Evolutionary conservation across 805 yeast species (phyloP).

Genomic region (Saccharomycopsis javanensis): DNA sequence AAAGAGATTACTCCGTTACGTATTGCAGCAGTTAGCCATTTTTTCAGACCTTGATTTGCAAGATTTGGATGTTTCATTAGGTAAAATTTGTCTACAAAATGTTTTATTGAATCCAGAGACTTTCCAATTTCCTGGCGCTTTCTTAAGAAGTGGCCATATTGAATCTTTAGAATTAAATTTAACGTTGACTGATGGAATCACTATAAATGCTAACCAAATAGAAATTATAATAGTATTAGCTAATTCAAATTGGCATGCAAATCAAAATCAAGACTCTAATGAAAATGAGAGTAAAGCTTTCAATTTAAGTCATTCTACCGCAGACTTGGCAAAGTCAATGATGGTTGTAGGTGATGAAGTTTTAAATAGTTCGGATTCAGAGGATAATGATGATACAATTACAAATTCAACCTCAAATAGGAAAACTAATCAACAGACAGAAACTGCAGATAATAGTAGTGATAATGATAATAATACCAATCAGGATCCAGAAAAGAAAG

Average conservation of each 20-base stretch:
- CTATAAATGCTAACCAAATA: conserved; percentile 47
- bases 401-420: neutral
- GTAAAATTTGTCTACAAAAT: conserved; percentile 46
- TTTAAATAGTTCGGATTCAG: conserved; percentile 2
- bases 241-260: neutral
- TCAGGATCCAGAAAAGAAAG: neutral
- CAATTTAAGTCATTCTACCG: conserved; percentile 13
- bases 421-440: conserved; percentile 11
- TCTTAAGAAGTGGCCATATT: conserved; percentile 52
- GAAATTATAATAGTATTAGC: conserved; percentile 31
- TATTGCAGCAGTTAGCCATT: conserved; percentile 69
- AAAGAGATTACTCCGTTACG: conserved; percentile 67
- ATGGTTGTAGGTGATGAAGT: conserved; percentile 23
- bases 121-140: conserved; percentile 54
- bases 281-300: conserved; percentile 12
- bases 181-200: conserved; percentile 63
- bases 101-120: conserved; percentile 66
- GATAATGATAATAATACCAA: conserved; percentile 22
- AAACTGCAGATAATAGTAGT: no score
- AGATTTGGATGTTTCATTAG: conserved; percentile 71
- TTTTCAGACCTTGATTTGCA: conserved; percentile 77
- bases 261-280: conserved; percentile 4
- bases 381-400: neutral
- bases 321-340: conserved; percentile 24
- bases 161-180: conserved; percentile 46